These are phyloP conservation scores for Leptodontidium sp. DNA, from an alignment of 2,329 filamentous ascomycete species.

Conservation along the genomic window DNA sequence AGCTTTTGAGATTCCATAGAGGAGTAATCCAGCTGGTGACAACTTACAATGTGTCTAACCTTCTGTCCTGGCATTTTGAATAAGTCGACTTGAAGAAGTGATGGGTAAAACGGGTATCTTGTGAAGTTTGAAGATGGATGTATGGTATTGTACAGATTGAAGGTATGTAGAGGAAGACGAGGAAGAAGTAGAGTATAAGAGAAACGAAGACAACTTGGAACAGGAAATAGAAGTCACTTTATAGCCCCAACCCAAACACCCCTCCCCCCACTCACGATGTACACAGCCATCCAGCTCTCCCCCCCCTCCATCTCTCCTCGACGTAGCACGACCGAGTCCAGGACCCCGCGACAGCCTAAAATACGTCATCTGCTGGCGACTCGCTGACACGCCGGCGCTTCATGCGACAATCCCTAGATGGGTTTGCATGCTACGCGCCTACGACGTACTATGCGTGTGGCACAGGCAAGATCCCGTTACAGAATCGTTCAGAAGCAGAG, in stretches of 20 bases:
- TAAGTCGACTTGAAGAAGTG: background rate
- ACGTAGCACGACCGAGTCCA: too few relatives aligned
- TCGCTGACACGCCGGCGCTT: constrained; percentile 1
- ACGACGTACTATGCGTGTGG: background rate
- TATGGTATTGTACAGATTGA: constrained; percentile 1
- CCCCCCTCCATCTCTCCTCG: too few relatives aligned
- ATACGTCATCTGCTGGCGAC: constrained; percentile 26
- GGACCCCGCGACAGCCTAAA: constrained; percentile 29
- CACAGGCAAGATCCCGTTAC: constrained; percentile 10
- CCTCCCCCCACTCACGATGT: constrained; percentile 1
- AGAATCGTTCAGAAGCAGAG: background rate
- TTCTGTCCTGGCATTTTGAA: constrained; percentile 29
- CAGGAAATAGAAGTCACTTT: constrained; percentile 8
- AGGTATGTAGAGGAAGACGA: background rate
- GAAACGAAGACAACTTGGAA: background rate
- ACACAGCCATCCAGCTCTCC: background rate
- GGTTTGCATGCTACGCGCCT: too few relatives aligned
- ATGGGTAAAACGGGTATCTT: background rate
- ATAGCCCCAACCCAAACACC: background rate
- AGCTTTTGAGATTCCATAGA: background rate
- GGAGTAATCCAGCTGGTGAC: background rate
- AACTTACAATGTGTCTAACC: constrained; percentile 30
- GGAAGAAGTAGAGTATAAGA: background rate
- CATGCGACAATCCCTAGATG: background rate
- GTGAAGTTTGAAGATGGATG: too few relatives aligned